Conservation (phyloP, 2,329 filamentous ascomycete genomes). For the Trichoderma harzianum region DNA sequence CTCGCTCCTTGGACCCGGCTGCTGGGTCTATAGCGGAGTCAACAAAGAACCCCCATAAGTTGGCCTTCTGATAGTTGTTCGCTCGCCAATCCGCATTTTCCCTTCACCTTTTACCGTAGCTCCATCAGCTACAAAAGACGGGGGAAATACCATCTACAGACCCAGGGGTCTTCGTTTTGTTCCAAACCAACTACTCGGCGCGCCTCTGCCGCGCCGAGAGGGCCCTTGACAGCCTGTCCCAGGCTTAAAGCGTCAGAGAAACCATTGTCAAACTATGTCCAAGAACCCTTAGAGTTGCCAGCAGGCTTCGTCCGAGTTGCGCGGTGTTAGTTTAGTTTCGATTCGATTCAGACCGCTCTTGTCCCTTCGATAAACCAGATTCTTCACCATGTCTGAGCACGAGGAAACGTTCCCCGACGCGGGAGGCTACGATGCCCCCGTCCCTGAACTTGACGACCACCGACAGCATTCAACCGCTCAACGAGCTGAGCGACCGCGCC, state of each 20-base stretch:
- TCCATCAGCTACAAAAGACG: not conserved
- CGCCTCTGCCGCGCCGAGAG: slow-evolving; percentile 37
- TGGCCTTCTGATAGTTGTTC: slow-evolving; percentile 18
- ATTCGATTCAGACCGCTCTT: not conserved
- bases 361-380: slow-evolving; percentile 6
- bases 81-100: not conserved
- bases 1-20: slow-evolving; percentile 86
- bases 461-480: slow-evolving; percentile 62
- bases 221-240: slow-evolving; percentile 17
- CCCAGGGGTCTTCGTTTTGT: slow-evolving; percentile 28
- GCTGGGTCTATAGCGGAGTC: slow-evolving; percentile 94
- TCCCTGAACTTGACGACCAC: slow-evolving; percentile 85
- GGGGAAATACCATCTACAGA: not conserved
- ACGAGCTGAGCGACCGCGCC: slow-evolving; percentile 57
- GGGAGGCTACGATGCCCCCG: slow-evolving; percentile 64
- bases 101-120: not conserved
- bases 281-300: slow-evolving; percentile 31
- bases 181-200: slow-evolving; percentile 33
- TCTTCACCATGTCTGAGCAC: slow-evolving; percentile 61
- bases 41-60: slow-evolving; percentile 98
- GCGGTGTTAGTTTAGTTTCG: not conserved
- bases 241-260: not conserved
- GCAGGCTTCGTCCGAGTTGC: slow-evolving; percentile 20
- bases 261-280: slow-evolving; percentile 29
- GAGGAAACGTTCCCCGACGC: slow-evolving; percentile 58